These are phyloP conservation scores for Ascobolus immersus DNA, from an alignment of 495 filamentous ascomycete genomes.

Conservation along the genomic window DNA sequence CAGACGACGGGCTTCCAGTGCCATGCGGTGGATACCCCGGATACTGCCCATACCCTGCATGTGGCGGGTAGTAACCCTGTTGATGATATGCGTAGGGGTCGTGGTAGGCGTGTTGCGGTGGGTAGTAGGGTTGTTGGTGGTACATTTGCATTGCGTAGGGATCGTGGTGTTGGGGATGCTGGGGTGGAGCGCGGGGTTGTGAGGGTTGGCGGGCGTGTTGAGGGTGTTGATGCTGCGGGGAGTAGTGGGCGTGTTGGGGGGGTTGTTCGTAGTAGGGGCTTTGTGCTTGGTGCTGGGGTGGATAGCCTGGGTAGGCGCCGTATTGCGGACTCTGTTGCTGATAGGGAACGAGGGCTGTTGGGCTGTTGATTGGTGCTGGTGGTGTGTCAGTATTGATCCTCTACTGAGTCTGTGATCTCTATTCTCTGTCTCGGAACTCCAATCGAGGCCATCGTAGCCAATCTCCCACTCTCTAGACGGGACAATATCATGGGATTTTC, in stretches of 20 bases:
- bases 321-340: too few relatives aligned
- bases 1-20: neutral
- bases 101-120: neutral
- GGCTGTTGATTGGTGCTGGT: too few relatives aligned
- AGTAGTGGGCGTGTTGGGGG: conserved; percentile 11
- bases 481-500: too few relatives aligned
- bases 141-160: conserved; percentile 2
- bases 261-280: conserved; percentile 7
- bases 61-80: conserved; percentile 3
- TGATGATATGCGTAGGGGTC: conserved; percentile 4
- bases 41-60: conserved; percentile 3
- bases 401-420: too few relatives aligned
- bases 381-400: too few relatives aligned
- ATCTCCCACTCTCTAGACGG: too few relatives aligned
- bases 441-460: too few relatives aligned
- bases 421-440: too few relatives aligned
- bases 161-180: neutral
- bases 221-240: conserved; percentile 4
- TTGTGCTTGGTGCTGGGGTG: conserved; percentile 6
- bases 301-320: conserved; percentile 4
- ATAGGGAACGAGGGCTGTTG: too few relatives aligned
- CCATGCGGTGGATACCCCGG: conserved; percentile 1
- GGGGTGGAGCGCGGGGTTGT: conserved; percentile 1
- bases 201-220: conserved; percentile 6
- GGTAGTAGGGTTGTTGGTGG: neutral